phyloP scores from a whole-genome alignment of 148 eudicot species.

The Rhododendron griersonianum region DNA sequence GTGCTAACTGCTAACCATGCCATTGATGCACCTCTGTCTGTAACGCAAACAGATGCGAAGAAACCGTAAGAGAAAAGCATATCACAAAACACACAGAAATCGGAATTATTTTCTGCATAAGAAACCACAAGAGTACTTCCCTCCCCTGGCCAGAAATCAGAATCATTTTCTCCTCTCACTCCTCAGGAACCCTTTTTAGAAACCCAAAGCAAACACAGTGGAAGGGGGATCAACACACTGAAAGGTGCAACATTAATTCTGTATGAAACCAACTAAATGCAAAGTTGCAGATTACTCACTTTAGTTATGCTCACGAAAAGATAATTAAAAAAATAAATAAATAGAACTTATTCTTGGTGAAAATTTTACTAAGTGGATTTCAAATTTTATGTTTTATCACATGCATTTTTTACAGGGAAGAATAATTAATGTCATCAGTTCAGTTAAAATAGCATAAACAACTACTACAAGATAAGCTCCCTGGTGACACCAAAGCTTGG shows the following conservation, averaged over 20 bases:
- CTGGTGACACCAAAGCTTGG: not conserved
- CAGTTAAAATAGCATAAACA: not conserved
- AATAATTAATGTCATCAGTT: not conserved
- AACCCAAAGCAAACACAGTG: no score
- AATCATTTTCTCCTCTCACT: not conserved
- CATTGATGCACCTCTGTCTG: not conserved
- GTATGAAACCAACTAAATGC: not conserved
- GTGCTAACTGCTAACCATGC: not conserved
- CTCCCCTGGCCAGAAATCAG: not conserved
- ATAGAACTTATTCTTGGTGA: not conserved
- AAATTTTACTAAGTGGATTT: not conserved
- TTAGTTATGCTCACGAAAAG: not conserved
- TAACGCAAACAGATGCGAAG: not conserved
- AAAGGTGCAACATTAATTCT: not conserved
- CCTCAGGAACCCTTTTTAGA: not conserved
- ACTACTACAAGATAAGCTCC: not conserved
- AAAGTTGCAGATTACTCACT: not conserved
- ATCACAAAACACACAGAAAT: not conserved
- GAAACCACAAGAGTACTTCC: not conserved
- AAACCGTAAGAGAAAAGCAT: not conserved
- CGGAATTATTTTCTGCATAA: not conserved
- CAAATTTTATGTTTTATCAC: not conserved
- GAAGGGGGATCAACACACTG: not conserved
- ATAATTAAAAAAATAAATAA: not conserved
- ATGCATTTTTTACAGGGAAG: not conserved